Evolutionary conservation across 108 stramenopile species (phyloP).

Genomic region (Fragilaria radians): DNA sequence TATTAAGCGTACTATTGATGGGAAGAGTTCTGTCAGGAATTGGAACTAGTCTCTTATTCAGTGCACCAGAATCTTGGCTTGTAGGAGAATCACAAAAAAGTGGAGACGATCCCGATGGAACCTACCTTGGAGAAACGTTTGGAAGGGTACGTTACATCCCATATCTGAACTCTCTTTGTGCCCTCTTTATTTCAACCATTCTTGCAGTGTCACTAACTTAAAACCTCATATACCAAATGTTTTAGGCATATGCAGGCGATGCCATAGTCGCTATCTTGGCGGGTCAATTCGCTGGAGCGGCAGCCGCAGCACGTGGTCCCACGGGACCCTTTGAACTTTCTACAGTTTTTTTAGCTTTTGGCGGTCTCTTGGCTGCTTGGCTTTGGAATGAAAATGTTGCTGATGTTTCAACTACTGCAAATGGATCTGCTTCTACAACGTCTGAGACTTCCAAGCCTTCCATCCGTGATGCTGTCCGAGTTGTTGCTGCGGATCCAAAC

Average conservation of each 20-base stretch:
- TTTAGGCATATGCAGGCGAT: slow-evolving; percentile 86
- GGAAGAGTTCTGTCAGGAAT: slow-evolving; percentile 89
- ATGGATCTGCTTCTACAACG: neutral
- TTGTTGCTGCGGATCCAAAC: slow-evolving; percentile 71
- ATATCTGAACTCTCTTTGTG: neutral
- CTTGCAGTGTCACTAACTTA: slow-evolving; percentile 1
- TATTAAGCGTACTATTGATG: slow-evolving; percentile 67
- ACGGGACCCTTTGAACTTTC: slow-evolving; percentile 97
- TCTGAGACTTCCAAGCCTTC: slow-evolving; percentile 28
- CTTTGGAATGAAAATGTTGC: slow-evolving; percentile 93
- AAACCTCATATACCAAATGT: too few species aligned
- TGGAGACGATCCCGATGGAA: slow-evolving; percentile 52
- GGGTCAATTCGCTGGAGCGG: slow-evolving; percentile 83
- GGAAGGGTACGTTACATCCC: slow-evolving; percentile 53
- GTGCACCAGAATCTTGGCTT: slow-evolving; percentile 95
- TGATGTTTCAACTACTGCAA: slow-evolving; percentile 5
- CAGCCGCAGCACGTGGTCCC: slow-evolving; percentile 77
- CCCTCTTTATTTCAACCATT: slow-evolving; percentile 3
- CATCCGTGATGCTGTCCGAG: slow-evolving; percentile 75
- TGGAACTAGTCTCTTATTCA: slow-evolving; percentile 79
- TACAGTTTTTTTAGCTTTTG: slow-evolving; percentile 76
- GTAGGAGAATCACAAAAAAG: slow-evolving; percentile 81
- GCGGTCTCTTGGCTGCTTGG: slow-evolving; percentile 61
- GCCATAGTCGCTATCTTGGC: slow-evolving; percentile 93
- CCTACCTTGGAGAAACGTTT: slow-evolving; percentile 85